Base-by-base conservation (phyloP, 2,329 filamentous ascomycete species). In the Trichoderma harzianum region DNA sequence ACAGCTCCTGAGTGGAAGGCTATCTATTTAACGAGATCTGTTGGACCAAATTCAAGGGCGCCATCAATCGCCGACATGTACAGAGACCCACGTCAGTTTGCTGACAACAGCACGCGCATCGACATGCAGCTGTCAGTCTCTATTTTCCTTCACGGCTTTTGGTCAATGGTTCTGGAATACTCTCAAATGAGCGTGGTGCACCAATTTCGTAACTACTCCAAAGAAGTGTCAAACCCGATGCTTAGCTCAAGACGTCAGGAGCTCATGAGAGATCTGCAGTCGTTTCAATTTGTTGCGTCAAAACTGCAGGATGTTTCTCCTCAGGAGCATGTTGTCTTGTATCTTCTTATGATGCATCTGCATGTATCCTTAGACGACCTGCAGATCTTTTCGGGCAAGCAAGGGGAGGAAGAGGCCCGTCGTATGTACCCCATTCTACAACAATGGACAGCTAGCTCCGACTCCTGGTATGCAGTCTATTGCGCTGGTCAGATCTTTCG, bases 401-500 rank as follows among this genome's bases (percentile, higher is more conserved):
- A 91, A 74, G 90, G 89, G 28, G 87, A 90, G 73, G 89, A 91
- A 39, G 88, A 92, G 77, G 90, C 90, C 5, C 84, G 87, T 5
- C 81, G 86, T 7, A 84, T 89, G 16, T 90, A 89, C 73, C 86
- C 88, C 0, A 82, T 85, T 0, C 81, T 92, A 8, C 85, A 88
- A 72, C 83, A 88, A 30, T 92, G 90, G 90, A 84, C 84, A 0
- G 83, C 84, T 39, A 89, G 84, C 51, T 76, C 82, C 1, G 85
- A 88, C 26, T 86, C 89, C 8, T 84, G 90, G 32, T 86, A 87
- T 73, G 88, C 90, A 11, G 78, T 92, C 1, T 93, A 88, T 87
- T 89, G 91, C 74, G 91, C 91, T 1, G 91, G 89, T 0, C 91
- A 92, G 78, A 85, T 92, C 1, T 78, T 93, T 6, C 86, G 89